A percentile compares a stretch with the other conserved stretches of the same genome.
These are phyloP conservation scores for Aspergillus amoenus DNA, from an alignment of 2,329 filamentous ascomycete species.

Conservation along the genomic window DNA sequence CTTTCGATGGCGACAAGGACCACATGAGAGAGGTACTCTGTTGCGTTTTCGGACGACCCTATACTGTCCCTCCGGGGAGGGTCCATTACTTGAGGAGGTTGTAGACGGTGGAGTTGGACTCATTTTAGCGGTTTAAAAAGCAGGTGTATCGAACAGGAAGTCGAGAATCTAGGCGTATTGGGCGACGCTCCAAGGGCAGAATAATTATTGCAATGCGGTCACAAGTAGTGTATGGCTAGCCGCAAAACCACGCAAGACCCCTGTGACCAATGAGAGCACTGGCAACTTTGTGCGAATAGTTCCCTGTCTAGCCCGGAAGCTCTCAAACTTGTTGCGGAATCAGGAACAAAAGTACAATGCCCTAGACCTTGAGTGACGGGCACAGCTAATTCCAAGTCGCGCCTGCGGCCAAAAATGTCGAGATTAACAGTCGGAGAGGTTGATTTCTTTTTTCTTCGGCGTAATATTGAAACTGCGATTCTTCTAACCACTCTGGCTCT, in stretches of 20 bases:
- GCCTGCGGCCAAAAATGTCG: not conserved
- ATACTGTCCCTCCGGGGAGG: slow-evolving; percentile 83
- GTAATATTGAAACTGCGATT: not conserved
- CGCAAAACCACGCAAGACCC: not conserved
- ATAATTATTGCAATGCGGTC: not conserved
- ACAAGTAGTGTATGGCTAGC: not conserved
- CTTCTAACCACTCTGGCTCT: slow-evolving; percentile 7
- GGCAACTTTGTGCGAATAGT: not conserved
- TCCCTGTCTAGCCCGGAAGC: not conserved
- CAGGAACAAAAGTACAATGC: not conserved
- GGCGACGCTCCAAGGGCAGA: not conserved
- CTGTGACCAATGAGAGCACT: not conserved
- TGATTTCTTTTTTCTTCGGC: no score
- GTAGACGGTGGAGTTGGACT: slow-evolving; percentile 51
- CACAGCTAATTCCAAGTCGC: not conserved
- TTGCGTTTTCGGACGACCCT: slow-evolving; percentile 90
- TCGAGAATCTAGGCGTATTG: not conserved
- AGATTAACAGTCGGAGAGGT: not conserved
- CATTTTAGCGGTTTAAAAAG: slow-evolving; percentile 25
- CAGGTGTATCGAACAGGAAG: no score
- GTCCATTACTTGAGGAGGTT: slow-evolving; percentile 69
- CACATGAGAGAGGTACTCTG: slow-evolving; percentile 85
- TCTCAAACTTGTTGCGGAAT: slow-evolving; percentile 1
- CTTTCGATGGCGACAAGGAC: slow-evolving; percentile 89
- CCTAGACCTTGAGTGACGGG: not conserved